Base-by-base conservation (phyloP, 2,329 filamentous ascomycete genomes). In the Calonectria ilicicola region DNA sequence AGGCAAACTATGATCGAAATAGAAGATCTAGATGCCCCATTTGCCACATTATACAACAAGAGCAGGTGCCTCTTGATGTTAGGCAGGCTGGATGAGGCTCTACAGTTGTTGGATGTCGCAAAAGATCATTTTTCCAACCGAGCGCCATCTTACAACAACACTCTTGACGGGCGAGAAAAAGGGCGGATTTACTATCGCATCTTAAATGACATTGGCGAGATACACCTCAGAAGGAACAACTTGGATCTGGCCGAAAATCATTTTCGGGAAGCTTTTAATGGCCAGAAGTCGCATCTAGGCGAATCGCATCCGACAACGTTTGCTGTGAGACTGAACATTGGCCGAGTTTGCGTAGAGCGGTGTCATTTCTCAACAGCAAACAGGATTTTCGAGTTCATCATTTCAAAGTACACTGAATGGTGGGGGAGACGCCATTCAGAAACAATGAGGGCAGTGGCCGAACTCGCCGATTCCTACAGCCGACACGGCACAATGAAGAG, bases 381-480 rank as follows among this genome's bases (percentile, higher is more conserved):
- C 17, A 66, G 23, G 19, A 53, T 66, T 21, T 66, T 66, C 21
- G 64, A 53, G 27, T 66, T 42, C 35, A 66, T 53, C 35, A 66
- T 66, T 29, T 27, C 46, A n/a, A 66, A 38, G 32, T 66, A 66
- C 47, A 56, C 64, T 5, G 47, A 66, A 7, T 66, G 64, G 64
- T 66, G 64, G 64, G 64, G 64, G 10, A 38, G 64, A 32, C 21
- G 35, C 8, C 64, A 66, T 32, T 53, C 46, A 10, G 64, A 66
- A n/a, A 66, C 64, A 32, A 66, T 66, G 64, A 26, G 64, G 19
- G 64, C 64, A 5, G 64, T 66, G 7, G 64, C 46, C 17, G 64
- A 66, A n/a, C 35, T 66, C 9, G 64, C 64, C 3, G 47, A 66
- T 15, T 53, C 47, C 9, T 23, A 66, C 19, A n/a, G 56, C 21